Evolutionary conservation across 2,329 filamentous ascomycete genomes (phyloP).

Genomic region (Aspergillus felis): DNA sequence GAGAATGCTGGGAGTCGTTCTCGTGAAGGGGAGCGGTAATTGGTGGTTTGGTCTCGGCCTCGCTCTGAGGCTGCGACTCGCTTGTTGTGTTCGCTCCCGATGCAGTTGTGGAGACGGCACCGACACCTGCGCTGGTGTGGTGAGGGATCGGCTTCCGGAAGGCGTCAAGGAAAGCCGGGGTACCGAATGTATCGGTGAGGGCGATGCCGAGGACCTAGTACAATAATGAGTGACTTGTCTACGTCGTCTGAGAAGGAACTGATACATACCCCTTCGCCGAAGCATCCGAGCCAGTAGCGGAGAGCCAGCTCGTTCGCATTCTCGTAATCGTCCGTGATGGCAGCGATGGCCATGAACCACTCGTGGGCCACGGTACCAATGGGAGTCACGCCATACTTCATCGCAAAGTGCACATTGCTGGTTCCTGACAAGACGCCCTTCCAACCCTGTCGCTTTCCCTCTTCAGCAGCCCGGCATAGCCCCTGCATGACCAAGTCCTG

Average conservation of each 20-base stretch:
- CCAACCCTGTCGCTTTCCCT: constrained; percentile 61
- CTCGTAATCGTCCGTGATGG: constrained; percentile 81
- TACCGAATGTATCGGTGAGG: constrained; percentile 94
- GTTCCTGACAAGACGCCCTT: constrained; percentile 77
- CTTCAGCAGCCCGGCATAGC: constrained; percentile 71
- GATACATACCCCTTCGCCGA: constrained; percentile 64
- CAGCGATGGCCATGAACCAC: constrained; percentile 99
- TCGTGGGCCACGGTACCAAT: constrained; percentile 93
- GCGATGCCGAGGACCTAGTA: constrained; percentile 73
- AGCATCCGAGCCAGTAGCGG: constrained; percentile 85
- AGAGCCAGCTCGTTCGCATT: constrained; percentile 80
- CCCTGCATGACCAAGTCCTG: constrained; percentile 89
- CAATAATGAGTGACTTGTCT: background rate
- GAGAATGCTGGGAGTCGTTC: constrained; percentile 35
- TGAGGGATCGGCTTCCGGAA: constrained; percentile 66
- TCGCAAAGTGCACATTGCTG: constrained; percentile 95
- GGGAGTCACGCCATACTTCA: constrained; percentile 80
- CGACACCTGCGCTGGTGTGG: constrained; percentile 39
- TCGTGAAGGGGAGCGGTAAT: constrained; percentile 42
- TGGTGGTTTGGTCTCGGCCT: constrained; percentile 40
- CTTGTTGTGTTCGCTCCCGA: constrained; percentile 44
- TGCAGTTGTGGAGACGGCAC: constrained; percentile 35
- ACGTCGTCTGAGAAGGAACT: background rate
- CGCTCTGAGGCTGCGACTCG: constrained; percentile 34
- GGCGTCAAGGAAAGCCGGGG: constrained; percentile 76